phyloP scores from a whole-genome alignment of 306 rosid genomes.

The Cucumis cinereus region DNA sequence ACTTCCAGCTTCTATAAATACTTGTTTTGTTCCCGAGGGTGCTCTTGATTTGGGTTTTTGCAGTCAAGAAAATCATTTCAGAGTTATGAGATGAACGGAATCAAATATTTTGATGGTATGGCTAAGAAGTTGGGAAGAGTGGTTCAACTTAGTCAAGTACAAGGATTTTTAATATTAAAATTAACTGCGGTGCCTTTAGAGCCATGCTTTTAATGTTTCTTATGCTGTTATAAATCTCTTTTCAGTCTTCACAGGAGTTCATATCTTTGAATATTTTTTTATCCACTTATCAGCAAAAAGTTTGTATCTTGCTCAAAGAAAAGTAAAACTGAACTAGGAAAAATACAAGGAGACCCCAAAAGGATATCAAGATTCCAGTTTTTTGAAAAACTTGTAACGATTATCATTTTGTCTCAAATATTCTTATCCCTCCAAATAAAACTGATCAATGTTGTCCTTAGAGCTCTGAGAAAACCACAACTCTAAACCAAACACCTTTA shows the following conservation, averaged over 20 bases:
- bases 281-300: neutral
- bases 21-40: neutral
- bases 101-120: neutral
- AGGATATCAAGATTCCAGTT: neutral
- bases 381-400: neutral
- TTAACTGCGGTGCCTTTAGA: neutral
- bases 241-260: neutral
- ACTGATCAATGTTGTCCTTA: neutral
- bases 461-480: neutral
- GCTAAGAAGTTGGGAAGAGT: neutral
- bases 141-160: neutral
- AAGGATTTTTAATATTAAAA: neutral
- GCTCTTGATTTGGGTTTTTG: neutral
- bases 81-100: neutral
- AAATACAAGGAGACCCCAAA: neutral
- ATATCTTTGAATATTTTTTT: neutral
- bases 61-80: neutral
- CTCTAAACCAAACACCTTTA: neutral
- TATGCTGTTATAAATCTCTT: neutral
- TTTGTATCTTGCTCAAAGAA: neutral
- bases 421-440: neutral
- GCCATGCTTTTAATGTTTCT: neutral
- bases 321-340: neutral
- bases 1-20: neutral
- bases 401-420: neutral